Evolutionary conservation across 73 alveolate species (phyloP).

Genomic region (Effrenium voratum): DNA sequence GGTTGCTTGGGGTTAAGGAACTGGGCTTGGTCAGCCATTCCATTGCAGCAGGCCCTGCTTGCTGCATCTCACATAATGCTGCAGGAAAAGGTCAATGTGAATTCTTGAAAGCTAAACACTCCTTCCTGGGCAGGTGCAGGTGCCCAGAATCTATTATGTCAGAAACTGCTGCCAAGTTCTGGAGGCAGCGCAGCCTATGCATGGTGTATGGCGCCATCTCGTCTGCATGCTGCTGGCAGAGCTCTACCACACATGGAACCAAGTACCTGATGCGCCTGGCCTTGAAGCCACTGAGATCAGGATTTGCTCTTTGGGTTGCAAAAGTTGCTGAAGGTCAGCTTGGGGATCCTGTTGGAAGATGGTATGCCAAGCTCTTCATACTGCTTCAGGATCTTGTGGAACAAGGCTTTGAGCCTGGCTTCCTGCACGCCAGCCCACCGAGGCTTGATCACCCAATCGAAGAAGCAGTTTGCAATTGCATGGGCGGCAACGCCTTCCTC

Average conservation of each 20-base stretch:
- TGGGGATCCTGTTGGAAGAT: background rate
- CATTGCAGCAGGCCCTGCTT: no score
- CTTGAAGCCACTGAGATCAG: constrained; percentile 8
- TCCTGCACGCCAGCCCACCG: background rate
- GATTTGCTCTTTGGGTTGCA: background rate
- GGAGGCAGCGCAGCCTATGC: background rate
- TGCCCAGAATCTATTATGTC: background rate
- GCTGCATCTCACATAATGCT: no score
- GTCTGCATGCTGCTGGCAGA: background rate
- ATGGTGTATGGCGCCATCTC: background rate
- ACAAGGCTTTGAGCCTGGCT: background rate
- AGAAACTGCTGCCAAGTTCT: background rate
- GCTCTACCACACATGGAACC: background rate
- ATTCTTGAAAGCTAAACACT: no score
- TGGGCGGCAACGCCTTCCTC: constrained; percentile 2
- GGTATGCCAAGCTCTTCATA: background rate
- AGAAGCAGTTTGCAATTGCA: background rate
- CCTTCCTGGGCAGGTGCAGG: no score
- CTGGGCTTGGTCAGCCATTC: no score
- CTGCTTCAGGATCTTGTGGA: background rate
- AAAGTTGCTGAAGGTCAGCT: background rate
- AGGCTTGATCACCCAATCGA: background rate
- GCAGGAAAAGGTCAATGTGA: no score
- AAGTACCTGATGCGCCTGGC: constrained; percentile 20
- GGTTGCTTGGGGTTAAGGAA: no score